Evolutionary conservation across 257 asterid species (phyloP).

Genomic region (Solanum lignicaule): DNA sequence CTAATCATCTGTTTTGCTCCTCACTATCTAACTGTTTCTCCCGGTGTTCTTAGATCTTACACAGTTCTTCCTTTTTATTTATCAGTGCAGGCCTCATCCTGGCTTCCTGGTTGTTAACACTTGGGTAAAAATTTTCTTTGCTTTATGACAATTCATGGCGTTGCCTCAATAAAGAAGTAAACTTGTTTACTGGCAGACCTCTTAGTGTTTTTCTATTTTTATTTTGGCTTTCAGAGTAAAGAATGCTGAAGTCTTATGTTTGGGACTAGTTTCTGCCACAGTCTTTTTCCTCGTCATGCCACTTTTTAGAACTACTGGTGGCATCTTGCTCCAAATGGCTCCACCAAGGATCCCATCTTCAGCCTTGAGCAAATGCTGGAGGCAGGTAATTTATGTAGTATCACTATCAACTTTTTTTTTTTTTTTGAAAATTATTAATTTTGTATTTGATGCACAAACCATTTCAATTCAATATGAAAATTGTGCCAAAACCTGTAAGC

Average conservation of each 20-base stretch:
- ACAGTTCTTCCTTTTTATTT: slow-evolving; percentile 19
- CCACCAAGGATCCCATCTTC: slow-evolving; percentile 76
- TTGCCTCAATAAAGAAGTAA: not conserved
- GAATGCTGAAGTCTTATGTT: slow-evolving; percentile 90
- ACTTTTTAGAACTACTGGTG: slow-evolving; percentile 76
- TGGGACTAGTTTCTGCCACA: slow-evolving; percentile 82
- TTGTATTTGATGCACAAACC: not conserved
- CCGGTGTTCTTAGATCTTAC: slow-evolving; percentile 14
- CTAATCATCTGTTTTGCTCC: not conserved
- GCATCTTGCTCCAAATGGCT: slow-evolving; percentile 74
- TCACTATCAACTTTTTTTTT: not conserved
- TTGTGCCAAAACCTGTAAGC: not conserved
- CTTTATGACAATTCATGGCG: not conserved
- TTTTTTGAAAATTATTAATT: not conserved
- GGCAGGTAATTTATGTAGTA: slow-evolving; percentile 50
- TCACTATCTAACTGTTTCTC: not conserved
- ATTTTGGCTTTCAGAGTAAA: slow-evolving; percentile 38
- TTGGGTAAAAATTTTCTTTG: slow-evolving; percentile 54
- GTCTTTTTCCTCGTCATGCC: slow-evolving; percentile 93
- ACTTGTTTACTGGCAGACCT: not conserved
- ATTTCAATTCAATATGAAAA: not conserved
- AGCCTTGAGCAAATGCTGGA: slow-evolving; percentile 78
- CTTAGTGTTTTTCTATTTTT: not conserved
- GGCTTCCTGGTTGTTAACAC: slow-evolving; percentile 92
- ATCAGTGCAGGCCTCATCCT: slow-evolving; percentile 94